phyloP scores from a whole-genome alignment of 805 yeast genomes.

The Candida schatavii region DNA sequence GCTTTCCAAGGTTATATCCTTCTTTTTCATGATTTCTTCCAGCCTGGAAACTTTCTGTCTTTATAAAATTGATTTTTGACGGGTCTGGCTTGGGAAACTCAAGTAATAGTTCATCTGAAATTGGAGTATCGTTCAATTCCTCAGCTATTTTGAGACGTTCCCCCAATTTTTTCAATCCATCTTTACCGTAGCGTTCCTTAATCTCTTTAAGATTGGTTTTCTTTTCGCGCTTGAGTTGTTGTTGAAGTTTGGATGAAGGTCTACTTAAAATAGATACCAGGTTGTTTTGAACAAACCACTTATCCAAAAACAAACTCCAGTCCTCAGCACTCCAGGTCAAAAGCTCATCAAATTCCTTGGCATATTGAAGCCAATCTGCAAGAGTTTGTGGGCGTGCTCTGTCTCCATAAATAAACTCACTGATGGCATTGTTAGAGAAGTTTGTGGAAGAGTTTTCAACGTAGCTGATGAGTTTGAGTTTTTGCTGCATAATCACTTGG shows the following conservation, averaged over 20 bases:
- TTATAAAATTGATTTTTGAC: constrained; percentile 65
- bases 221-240: constrained; percentile 47
- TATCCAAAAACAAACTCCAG: constrained; percentile 61
- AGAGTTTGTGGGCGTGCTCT: constrained; percentile 54
- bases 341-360: constrained; percentile 60
- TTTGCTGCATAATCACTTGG: constrained; percentile 65
- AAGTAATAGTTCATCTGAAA: constrained; percentile 65
- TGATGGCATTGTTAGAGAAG: constrained; percentile 65
- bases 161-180: constrained; percentile 55
- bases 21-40: constrained; percentile 40
- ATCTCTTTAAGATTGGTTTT: constrained; percentile 50
- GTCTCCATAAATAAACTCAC: constrained; percentile 79
- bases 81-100: constrained; percentile 74
- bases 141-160: constrained; percentile 60
- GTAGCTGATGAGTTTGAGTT: constrained; percentile 56
- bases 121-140: constrained; percentile 64
- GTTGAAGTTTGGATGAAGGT: constrained; percentile 67
- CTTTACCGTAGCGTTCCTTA: constrained; percentile 50
- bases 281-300: constrained; percentile 56
- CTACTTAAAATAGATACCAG: constrained; percentile 66
- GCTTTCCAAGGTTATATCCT: background rate
- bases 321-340: constrained; percentile 57
- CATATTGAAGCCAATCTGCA: constrained; percentile 48
- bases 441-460: constrained; percentile 63
- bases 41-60: constrained; percentile 61